Conservation (phyloP, 2,329 filamentous ascomycete species). For the Ophiocordyceps camponoti-saundersi region DNA sequence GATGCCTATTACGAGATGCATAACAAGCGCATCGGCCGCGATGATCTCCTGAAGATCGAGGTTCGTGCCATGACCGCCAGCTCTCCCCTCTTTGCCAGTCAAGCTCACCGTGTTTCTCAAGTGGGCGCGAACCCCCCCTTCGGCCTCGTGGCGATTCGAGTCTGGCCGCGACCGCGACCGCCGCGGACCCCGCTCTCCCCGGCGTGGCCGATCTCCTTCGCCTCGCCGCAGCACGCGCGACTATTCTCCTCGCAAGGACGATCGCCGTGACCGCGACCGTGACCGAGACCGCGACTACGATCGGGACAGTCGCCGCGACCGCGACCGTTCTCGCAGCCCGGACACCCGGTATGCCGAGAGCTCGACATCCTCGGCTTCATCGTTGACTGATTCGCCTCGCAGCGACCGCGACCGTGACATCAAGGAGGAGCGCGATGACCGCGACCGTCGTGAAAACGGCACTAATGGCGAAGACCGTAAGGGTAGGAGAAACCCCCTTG, state of each 20-base stretch:
- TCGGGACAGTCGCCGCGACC: slow-evolving; percentile 56
- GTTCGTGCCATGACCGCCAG: slow-evolving; percentile 29
- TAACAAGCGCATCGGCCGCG: slow-evolving; percentile 92
- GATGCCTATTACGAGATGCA: slow-evolving; percentile 99
- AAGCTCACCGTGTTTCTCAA: slow-evolving; percentile 19
- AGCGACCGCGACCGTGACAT: slow-evolving; percentile 36
- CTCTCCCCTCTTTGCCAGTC: neutral
- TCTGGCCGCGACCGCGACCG: slow-evolving; percentile 66
- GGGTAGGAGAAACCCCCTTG: slow-evolving; percentile 33
- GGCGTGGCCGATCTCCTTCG: slow-evolving; percentile 57
- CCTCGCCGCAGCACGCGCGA: slow-evolving; percentile 63
- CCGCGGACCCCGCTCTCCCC: slow-evolving; percentile 38
- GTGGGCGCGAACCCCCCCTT: slow-evolving; percentile 97
- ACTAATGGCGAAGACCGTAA: slow-evolving; percentile 83
- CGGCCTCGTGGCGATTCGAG: slow-evolving; percentile 96
- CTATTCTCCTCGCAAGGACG: slow-evolving; percentile 78
- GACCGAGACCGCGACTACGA: slow-evolving; percentile 39
- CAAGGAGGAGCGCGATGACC: slow-evolving; percentile 53
- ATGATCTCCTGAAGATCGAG: slow-evolving; percentile 95
- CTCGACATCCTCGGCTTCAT: neutral
- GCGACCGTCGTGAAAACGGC: slow-evolving; percentile 58
- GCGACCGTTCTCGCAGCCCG: slow-evolving; percentile 60
- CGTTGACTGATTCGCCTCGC: neutral
- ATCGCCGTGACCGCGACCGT: slow-evolving; percentile 53
- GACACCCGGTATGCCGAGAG: slow-evolving; percentile 33